Percentiles rank a stretch among this genome's conserved stretches.
Conservation (phyloP, 2,329 filamentous ascomycete genomes). For the Spiromastix sp. region DNA sequence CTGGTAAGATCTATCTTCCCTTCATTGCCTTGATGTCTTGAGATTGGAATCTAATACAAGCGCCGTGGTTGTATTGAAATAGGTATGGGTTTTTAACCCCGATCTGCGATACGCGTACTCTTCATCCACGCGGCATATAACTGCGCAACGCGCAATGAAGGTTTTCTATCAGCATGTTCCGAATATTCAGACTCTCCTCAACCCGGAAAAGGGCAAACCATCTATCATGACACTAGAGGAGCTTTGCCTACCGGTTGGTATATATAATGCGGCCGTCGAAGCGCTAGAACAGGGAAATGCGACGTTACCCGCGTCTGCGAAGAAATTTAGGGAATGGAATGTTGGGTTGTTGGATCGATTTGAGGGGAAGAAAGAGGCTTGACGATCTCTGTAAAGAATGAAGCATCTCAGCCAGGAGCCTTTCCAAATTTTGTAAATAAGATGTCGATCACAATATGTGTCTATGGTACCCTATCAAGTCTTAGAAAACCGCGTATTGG, state of each 20-base stretch:
- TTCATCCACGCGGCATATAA: constrained; percentile 12
- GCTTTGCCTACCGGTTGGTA: constrained; percentile 27
- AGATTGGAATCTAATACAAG: too few species aligned
- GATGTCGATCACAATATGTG: too few species aligned
- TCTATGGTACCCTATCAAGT: too few species aligned
- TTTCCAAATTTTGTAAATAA: too few species aligned
- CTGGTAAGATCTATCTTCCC: constrained; percentile 31
- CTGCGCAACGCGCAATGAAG: constrained; percentile 44
- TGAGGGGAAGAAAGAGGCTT: constrained; percentile 2
- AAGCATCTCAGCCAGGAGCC: too few species aligned
- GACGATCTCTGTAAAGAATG: background rate
- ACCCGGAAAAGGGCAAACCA: constrained; percentile 25
- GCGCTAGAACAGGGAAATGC: constrained; percentile 31
- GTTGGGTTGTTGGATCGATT: constrained; percentile 41
- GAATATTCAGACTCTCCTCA: constrained; percentile 25
- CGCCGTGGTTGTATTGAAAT: too few species aligned
- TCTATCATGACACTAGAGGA: constrained; percentile 40
- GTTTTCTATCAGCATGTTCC: constrained; percentile 39
- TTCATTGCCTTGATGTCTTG: too few species aligned
- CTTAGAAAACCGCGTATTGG: too few species aligned
- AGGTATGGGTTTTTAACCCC: constrained; percentile 53
- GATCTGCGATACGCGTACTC: constrained; percentile 47
- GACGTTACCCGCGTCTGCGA: constrained; percentile 40
- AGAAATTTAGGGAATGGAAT: constrained; percentile 44
- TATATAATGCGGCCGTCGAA: constrained; percentile 27